Evolutionary conservation across 2,329 filamentous ascomycete genomes (phyloP).

Genomic region (Elsinoe arachidis): DNA sequence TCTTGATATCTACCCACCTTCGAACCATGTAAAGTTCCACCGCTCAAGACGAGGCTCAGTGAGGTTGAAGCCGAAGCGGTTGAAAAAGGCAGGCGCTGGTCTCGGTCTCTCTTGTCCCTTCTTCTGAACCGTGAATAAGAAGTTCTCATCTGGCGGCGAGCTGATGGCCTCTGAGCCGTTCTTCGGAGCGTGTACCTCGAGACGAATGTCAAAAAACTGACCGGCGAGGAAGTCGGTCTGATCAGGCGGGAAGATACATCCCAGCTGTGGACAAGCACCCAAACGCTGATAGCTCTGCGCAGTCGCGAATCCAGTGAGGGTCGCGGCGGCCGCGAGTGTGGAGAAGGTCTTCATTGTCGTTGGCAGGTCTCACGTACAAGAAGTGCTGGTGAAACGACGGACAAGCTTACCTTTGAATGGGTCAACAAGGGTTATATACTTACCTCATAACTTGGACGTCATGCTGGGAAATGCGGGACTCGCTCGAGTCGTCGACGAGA

Average conservation of each 20-base stretch:
- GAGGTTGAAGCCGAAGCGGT: constrained; percentile 60
- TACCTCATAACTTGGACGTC: constrained; percentile 7
- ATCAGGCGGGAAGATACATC: constrained; percentile 49
- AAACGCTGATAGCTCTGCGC: constrained; percentile 50
- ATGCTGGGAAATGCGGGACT: neutral
- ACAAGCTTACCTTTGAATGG: neutral
- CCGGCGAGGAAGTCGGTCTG: constrained; percentile 73
- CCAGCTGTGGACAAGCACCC: constrained; percentile 47
- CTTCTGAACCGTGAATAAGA: constrained; percentile 66
- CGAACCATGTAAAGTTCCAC: constrained; percentile 79
- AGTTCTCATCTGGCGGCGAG: constrained; percentile 61
- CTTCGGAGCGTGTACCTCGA: constrained; percentile 71
- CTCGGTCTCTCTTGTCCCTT: constrained; percentile 37
- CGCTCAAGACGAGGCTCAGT: constrained; percentile 64
- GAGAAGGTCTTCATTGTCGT: constrained; percentile 9
- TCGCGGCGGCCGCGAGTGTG: constrained; percentile 4
- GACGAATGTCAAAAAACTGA: constrained; percentile 74
- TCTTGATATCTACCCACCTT: constrained; percentile 40
- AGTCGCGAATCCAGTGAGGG: constrained; percentile 15
- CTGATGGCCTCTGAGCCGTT: constrained; percentile 75
- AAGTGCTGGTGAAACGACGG: constrained; percentile 5
- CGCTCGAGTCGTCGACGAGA: neutral
- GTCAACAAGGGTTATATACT: constrained; percentile 8
- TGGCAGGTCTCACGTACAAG: constrained; percentile 1
- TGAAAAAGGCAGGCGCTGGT: constrained; percentile 36